Conservation (phyloP, 2,329 filamentous ascomycete species). For the Colletotrichum truncatum region DNA sequence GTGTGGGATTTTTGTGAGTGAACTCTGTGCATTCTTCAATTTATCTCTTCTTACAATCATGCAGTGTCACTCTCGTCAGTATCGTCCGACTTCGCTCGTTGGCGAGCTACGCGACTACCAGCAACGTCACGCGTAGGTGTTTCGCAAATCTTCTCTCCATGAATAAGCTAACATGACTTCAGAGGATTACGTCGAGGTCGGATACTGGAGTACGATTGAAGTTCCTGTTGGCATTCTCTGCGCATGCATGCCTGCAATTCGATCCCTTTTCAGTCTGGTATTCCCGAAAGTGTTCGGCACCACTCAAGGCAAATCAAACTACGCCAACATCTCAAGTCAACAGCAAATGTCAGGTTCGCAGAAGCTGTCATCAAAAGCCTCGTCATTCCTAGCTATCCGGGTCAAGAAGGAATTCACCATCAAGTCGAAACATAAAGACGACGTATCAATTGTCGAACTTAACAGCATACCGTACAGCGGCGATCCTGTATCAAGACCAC, state of each 20-base stretch:
- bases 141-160: conserved; percentile 34
- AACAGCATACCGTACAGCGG: not conserved
- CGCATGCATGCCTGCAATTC: conserved; percentile 37
- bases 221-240: conserved; percentile 26
- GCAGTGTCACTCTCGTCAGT: conserved; percentile 43
- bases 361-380: conserved; percentile 2
- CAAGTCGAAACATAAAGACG: conserved; percentile 13
- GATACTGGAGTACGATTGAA: conserved; percentile 29
- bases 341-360: not conserved
- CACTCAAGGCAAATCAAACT: conserved; percentile 30
- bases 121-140: conserved; percentile 31
- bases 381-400: not conserved
- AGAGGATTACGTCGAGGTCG: conserved; percentile 34
- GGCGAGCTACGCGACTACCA: conserved; percentile 26
- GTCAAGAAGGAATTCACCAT: conserved; percentile 22
- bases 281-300: conserved; percentile 44
- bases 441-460: conserved; percentile 11
- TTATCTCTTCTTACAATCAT: rapidly evolving
- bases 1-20: conserved; percentile 48
- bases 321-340: conserved; percentile 18
- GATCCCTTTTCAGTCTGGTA: conserved; percentile 43
- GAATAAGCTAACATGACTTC: conserved; percentile 38
- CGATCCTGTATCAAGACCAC: not conserved
- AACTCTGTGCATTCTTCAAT: rapidly evolving
- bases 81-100: conserved; percentile 40